Evolutionary conservation across 2,329 filamentous ascomycete genomes (phyloP).

Genomic region (Tolypocladium amazonense): DNA sequence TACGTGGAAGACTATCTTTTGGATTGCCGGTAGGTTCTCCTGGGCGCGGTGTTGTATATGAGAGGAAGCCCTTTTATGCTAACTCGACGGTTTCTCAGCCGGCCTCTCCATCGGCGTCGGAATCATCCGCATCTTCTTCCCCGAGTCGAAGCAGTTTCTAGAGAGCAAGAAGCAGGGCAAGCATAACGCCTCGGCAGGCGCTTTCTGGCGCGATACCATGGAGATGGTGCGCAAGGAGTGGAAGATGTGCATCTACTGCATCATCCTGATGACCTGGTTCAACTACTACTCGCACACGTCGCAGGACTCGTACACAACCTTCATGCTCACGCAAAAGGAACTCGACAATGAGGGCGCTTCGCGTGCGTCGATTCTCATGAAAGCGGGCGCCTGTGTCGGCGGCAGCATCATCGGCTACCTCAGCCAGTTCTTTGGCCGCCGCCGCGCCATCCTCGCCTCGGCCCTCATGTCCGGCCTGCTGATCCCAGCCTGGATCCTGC

Average conservation of each 20-base stretch:
- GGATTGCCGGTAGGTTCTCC: conserved; percentile 41
- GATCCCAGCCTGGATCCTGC: conserved; percentile 63
- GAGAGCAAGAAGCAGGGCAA: conserved; percentile 54
- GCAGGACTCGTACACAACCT: conserved; percentile 74
- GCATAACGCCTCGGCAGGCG: conserved; percentile 29
- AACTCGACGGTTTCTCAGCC: conserved; percentile 22
- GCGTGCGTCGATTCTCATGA: conserved; percentile 73
- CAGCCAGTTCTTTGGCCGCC: conserved; percentile 65
- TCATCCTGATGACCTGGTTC: conserved; percentile 70
- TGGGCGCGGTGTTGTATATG: no score
- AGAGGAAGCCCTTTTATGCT: not conserved
- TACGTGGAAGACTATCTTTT: conserved; percentile 68
- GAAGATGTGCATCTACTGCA: conserved; percentile 68
- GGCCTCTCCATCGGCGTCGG: conserved; percentile 60
- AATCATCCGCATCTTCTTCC: conserved; percentile 55
- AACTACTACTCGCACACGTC: conserved; percentile 69
- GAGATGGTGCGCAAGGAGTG: conserved; percentile 60
- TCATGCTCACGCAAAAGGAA: conserved; percentile 65
- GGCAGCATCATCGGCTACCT: conserved; percentile 64
- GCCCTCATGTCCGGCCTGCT: conserved; percentile 49
- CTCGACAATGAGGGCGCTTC: conserved; percentile 52
- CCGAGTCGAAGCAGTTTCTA: conserved; percentile 65
- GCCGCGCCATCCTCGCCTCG: conserved; percentile 53
- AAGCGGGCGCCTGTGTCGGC: conserved; percentile 64
- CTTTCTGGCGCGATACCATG: conserved; percentile 61